Base-by-base conservation (phyloP, 2,329 filamentous ascomycete genomes). In the Cladosporium sp. region DNA sequence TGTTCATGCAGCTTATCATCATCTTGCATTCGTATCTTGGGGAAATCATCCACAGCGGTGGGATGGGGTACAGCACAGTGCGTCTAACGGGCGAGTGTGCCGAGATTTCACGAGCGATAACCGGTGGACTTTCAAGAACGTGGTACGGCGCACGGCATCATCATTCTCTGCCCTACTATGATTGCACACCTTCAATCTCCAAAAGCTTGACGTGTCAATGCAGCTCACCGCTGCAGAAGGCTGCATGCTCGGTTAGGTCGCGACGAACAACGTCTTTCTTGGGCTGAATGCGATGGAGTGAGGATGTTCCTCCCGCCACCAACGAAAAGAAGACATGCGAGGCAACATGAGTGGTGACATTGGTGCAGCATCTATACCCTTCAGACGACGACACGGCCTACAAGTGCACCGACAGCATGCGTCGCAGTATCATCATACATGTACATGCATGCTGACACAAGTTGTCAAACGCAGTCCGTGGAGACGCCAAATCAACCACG, bases 401-500 rank as follows among this genome's bases (percentile, higher is more conserved):
- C n/a, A n/a, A n/a, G 17, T 40, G 44, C 44, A 47, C 24, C 22
- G 44, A 40, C 24, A 39, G 32, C 13, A n/a, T 11, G 5, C 22
- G 22, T 27, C 22, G 22, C 22, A 27, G 22, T 4, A 27, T 27
- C 22, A 36, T n/a, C n/a, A n/a, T n/a, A n/a, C n/a, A n/a, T n/a
- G n/a, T n/a, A n/a, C n/a, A n/a, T 36, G n/a, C 32, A 36, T n/a
- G 32, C 15, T 15, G 32, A 17, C 4, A 36, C 32, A 36, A 4
- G 5, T 4, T 27, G 22, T 36, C 37, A 30, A 36, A 47, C 44
- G 15, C 36, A n/a, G 32, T 36, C 32, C 29, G 37, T 36, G 30
- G 45, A 48, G 40, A 48, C 45, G 38, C 18, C 37, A 36, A 38
- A 22, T 36, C 37, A 37, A 48, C 37, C 37, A 48, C 11, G 20